A percentile compares a stretch with the other conserved stretches of the same genome.
These are phyloP conservation scores for Raphanus hybrid DNA, from an alignment of 441 rosid genomes.

Conservation along the genomic window DNA sequence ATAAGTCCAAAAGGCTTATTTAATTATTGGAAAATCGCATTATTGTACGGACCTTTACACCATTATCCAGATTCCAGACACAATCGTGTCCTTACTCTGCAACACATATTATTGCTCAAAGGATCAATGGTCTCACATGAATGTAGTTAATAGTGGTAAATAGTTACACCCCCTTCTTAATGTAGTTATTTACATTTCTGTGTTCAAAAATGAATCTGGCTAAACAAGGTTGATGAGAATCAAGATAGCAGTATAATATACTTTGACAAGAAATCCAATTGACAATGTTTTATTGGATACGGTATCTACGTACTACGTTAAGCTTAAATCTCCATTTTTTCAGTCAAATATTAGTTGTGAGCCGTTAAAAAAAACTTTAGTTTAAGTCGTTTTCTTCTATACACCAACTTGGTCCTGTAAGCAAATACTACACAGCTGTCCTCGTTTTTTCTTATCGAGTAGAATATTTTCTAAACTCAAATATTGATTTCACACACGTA, in stretches of 20 bases:
- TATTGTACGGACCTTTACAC: slow-evolving; percentile 36
- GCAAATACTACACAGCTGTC: background rate
- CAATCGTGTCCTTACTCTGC: slow-evolving; percentile 9
- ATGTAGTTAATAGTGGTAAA: background rate
- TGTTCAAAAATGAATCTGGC: background rate
- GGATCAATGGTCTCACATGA: background rate
- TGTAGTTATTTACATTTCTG: background rate
- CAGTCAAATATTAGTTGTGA: background rate
- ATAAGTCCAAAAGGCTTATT: slow-evolving; percentile 22
- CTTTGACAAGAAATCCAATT: background rate
- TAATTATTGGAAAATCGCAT: slow-evolving; percentile 25
- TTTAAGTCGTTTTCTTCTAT: slow-evolving; percentile 12
- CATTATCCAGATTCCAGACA: slow-evolving; percentile 37
- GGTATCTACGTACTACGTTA: background rate
- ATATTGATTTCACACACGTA: background rate
- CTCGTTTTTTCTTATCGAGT: slow-evolving; percentile 18
- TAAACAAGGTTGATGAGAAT: background rate
- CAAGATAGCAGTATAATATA: background rate
- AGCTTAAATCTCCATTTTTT: background rate
- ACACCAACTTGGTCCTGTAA: slow-evolving; percentile 32
- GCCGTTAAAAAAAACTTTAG: slow-evolving; percentile 14
- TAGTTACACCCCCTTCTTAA: background rate
- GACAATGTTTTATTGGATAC: background rate
- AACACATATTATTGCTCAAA: background rate
- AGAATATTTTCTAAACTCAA: background rate